These are phyloP conservation scores for Epichloe scottii DNA, from an alignment of 2,329 filamentous ascomycete genomes.

Conservation along the genomic window DNA sequence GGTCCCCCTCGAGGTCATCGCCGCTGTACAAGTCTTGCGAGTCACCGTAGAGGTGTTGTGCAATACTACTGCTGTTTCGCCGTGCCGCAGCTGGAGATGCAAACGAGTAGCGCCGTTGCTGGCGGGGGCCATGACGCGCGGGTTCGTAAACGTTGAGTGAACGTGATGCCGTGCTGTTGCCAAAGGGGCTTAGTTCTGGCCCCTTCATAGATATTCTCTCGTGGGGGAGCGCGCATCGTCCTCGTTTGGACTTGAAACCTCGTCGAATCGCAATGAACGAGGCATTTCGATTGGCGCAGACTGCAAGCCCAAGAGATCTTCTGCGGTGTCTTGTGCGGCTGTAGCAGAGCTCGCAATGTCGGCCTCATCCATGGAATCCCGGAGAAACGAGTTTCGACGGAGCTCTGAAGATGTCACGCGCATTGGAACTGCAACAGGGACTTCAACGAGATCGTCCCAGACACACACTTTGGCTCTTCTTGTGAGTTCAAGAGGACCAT, in stretches of 20 bases:
- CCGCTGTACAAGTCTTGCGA: conserved; percentile 49
- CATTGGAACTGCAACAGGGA: conserved; percentile 87
- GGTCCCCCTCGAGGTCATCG: conserved; percentile 77
- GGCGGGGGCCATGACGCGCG: conserved; percentile 28
- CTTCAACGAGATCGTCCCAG: conserved; percentile 95
- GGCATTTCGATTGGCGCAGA: conserved; percentile 54
- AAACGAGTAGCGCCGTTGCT: conserved; percentile 42
- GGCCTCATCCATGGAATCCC: conserved; percentile 59
- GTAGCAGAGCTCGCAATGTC: conserved; percentile 53
- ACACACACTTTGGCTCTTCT: conserved; percentile 84
- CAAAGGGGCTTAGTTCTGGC: conserved; percentile 7
- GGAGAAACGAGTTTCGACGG: conserved; percentile 47
- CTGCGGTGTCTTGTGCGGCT: conserved; percentile 21
- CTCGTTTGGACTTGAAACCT: conserved; percentile 39
- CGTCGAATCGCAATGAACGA: conserved; percentile 58
- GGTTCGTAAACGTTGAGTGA: conserved; percentile 32
- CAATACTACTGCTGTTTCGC: conserved; percentile 37
- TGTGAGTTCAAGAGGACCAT: conserved; percentile 87
- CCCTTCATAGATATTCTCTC: conserved; percentile 12
- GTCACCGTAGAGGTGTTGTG: conserved; percentile 38
- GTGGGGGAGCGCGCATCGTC: conserved; percentile 28
- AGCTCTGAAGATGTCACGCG: conserved; percentile 75
- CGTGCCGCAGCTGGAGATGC: conserved; percentile 34
- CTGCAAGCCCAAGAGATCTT: conserved; percentile 59
- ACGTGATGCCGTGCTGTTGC: conserved; percentile 26